Evolutionary conservation across 2,329 filamentous ascomycete genomes (phyloP), one percentile per base, ranked within the genome.

Genomic region (Epichloe coenophiala): DNA sequence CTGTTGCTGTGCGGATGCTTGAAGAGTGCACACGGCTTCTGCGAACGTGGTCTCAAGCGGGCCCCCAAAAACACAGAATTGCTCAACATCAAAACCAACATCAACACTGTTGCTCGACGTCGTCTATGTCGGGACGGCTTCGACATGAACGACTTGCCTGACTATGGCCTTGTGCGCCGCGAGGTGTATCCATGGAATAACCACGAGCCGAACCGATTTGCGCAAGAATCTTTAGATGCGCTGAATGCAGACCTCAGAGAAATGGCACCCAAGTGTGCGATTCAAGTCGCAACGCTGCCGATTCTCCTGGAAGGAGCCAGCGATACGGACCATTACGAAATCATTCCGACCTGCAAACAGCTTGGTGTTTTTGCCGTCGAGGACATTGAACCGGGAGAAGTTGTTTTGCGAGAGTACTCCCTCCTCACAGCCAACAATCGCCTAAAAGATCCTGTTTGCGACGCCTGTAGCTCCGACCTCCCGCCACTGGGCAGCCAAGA

Each of bases 381-480:
- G 55, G 83, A 95, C 56, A 86, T 97, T 38, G 69, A 72, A 0
- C 80, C 88, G 0, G 86, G 86, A 9, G 86, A 94, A 63, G 73
- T 76, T 5, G 81, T 96, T 2, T 75, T 98, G 33, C 72, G 79
- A 45, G 93, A 98, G 62, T 86, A 84, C 54, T 93, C 89, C 8
- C 76, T 95, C 7, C 71, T 98, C 40, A 95, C 90, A 2, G 90
- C 88, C 44, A 93, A 91, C 58, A 93, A 93, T 63, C 82, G 88
- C 33, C 77, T 93, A 12, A 88, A 94, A 62, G 89, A 95, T 55
- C 76, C 85, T 4, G 77, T 91, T 33, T 97, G 91, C 66, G 91
- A 97, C 65, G 89, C 89, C 13, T 97, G 91, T 65, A 88, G 88
- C 59, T 75, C 77, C 7, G 78, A 80, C 23, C 75, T 94, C 5